A percentile compares a stretch with the other conserved stretches of the same genome.
Evolutionary conservation across 2,329 filamentous ascomycete genomes (phyloP).

Genomic region (Hypocrella siamensis): DNA sequence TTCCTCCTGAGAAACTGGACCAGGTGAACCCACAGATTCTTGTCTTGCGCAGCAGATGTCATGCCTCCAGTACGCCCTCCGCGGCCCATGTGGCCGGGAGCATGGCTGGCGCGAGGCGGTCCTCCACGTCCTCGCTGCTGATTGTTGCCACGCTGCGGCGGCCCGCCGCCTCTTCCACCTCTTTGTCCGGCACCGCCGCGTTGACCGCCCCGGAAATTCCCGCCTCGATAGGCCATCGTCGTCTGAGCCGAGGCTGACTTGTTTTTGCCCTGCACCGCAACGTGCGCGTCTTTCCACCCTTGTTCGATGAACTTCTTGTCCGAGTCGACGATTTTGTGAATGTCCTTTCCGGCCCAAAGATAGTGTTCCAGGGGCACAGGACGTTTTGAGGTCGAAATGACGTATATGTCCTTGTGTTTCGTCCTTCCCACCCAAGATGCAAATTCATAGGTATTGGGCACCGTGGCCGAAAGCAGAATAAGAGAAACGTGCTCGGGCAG

Average conservation of each 20-base stretch:
- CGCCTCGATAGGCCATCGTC: conserved; percentile 20
- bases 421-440: conserved; percentile 96
- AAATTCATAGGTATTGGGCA: conserved; percentile 95
- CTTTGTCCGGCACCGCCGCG: conserved; percentile 27
- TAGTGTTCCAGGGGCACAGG: conserved; percentile 93
- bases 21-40: conserved; percentile 90
- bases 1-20: conserved; percentile 83
- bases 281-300: conserved; percentile 90
- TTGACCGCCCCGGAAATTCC: conserved; percentile 18
- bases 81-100: conserved; percentile 75
- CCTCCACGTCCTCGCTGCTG: conserved; percentile 36
- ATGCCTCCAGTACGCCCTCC: conserved; percentile 73
- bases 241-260: conserved; percentile 40
- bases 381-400: conserved; percentile 91
- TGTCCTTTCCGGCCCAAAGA: conserved; percentile 84
- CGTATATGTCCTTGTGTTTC: conserved; percentile 97
- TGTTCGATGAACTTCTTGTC: conserved; percentile 84
- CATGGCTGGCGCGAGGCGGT: conserved; percentile 42
- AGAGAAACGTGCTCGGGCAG: conserved; percentile 91
- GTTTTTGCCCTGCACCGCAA: conserved; percentile 65
- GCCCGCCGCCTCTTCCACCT: conserved; percentile 17
- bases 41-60: conserved; percentile 83
- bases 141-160: conserved; percentile 28
- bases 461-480: conserved; percentile 87
- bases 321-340: conserved; percentile 86